Evolutionary conservation across 78 protist genomes (phyloP).

Genomic region (Trichosphaerium sp.): DNA sequence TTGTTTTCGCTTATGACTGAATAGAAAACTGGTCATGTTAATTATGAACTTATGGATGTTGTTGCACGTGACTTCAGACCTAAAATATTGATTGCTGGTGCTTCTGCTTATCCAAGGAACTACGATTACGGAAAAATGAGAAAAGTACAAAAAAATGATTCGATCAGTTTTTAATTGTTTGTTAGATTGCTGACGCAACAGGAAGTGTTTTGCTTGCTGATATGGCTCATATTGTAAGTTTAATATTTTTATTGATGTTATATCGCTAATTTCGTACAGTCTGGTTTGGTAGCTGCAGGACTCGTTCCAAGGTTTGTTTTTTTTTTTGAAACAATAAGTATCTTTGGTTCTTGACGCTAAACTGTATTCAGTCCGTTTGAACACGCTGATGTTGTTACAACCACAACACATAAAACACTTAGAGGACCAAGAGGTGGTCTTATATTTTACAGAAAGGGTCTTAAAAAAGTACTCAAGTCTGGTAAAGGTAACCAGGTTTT

Average conservation of each 20-base stretch:
- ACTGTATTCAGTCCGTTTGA: too few species aligned
- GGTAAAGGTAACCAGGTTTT: too few species aligned
- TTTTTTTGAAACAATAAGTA: background rate
- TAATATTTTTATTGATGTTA: too few species aligned
- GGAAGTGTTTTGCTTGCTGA: conserved; percentile 88
- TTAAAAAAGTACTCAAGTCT: too few species aligned
- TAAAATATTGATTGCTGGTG: conserved; percentile 90
- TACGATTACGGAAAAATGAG: conserved; percentile 88
- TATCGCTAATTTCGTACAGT: too few species aligned
- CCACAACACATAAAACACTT: conserved; percentile 99
- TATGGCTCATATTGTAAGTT: conserved; percentile 98
- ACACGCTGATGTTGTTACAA: conserved; percentile 93
- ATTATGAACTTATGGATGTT: conserved; percentile 85
- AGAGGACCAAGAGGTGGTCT: conserved; percentile 98
- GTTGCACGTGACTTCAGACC: conserved; percentile 89
- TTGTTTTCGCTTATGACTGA: too few species aligned
- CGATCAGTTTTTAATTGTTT: too few species aligned
- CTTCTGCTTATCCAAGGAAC: conserved; percentile 95
- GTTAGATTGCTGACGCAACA: conserved; percentile 79
- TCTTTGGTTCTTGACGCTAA: background rate
- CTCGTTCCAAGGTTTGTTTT: background rate
- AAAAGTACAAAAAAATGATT: too few species aligned
- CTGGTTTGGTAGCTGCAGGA: conserved; percentile 96
- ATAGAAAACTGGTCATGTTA: conserved; percentile 89
- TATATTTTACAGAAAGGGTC: conserved; percentile 93